Evolutionary conservation across 2,329 filamentous ascomycete genomes (phyloP).

Genomic region (Phialemoniopsis sp.): DNA sequence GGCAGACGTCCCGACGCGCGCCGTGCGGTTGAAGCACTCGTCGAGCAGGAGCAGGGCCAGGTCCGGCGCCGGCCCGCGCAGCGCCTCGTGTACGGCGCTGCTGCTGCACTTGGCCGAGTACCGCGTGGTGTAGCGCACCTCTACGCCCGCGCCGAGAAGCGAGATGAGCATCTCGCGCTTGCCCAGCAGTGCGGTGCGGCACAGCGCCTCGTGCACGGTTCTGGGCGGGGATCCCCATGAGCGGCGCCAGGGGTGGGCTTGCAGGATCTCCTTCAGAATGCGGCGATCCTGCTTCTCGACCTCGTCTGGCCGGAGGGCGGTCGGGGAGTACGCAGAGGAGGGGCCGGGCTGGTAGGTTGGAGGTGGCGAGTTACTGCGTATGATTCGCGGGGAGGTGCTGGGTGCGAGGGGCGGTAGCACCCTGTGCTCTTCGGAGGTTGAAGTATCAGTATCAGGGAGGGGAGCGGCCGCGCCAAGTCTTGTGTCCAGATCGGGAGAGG

Average conservation of each 20-base stretch:
- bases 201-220: constrained; percentile 6
- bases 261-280: constrained; percentile 1
- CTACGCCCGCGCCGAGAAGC: constrained; percentile 12
- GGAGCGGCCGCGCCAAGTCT: too few species aligned
- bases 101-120: neutral
- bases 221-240: constrained; percentile 4
- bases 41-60: constrained; percentile 6
- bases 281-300: too few species aligned
- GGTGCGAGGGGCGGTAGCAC: too few species aligned
- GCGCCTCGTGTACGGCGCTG: constrained; percentile 11
- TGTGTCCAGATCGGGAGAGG: too few species aligned
- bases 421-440: too few species aligned
- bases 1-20: neutral
- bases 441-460: too few species aligned
- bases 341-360: too few species aligned
- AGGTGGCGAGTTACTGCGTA: too few species aligned
- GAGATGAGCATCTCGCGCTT: constrained; percentile 8
- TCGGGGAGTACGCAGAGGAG: too few species aligned
- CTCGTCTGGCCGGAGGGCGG: too few species aligned
- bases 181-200: constrained; percentile 5
- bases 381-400: too few species aligned
- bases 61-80: constrained; percentile 7
- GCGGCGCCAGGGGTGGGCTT: constrained; percentile 2
- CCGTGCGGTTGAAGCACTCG: constrained; percentile 1
- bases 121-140: constrained; percentile 6